Evolutionary conservation across 2,329 filamentous ascomycete genomes (phyloP).

Genomic region (Talaromyces sp.): DNA sequence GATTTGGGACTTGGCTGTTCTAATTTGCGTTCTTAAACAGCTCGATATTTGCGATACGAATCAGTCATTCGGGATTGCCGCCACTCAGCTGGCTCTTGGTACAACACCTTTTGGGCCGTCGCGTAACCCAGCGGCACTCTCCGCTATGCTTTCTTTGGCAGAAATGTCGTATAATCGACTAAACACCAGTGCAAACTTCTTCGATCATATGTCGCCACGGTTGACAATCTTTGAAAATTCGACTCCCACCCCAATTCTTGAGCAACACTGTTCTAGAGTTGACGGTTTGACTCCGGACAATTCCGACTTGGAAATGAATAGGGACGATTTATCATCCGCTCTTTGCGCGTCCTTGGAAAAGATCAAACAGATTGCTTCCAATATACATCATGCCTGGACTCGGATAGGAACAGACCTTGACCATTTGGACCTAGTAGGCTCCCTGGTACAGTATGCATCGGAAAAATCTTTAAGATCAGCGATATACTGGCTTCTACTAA

Average conservation of each 20-base stretch:
- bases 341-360: not conserved
- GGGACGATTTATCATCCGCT: not conserved
- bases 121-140: conserved; percentile 5
- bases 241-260: not conserved
- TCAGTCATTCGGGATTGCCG: conserved; percentile 39
- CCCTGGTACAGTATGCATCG: not conserved
- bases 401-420: not conserved
- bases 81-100: conserved; percentile 24
- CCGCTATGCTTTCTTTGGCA: not conserved
- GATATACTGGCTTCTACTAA: conserved; percentile 25
- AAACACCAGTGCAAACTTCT: not conserved
- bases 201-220: not conserved
- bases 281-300: not conserved
- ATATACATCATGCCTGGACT: not conserved
- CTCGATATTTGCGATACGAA: conserved; percentile 41
- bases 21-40: conserved; percentile 19
- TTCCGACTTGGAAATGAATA: not conserved
- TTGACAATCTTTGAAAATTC: not conserved
- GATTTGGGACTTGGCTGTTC: not conserved
- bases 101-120: not conserved
- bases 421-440: not conserved
- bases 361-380: not conserved
- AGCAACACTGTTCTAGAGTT: not conserved
- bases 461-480: conserved; percentile 17
- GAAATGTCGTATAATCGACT: not conserved